Evolutionary conservation across 140 eudicot species (phyloP).

Genomic region (Artemisia princeps): DNA sequence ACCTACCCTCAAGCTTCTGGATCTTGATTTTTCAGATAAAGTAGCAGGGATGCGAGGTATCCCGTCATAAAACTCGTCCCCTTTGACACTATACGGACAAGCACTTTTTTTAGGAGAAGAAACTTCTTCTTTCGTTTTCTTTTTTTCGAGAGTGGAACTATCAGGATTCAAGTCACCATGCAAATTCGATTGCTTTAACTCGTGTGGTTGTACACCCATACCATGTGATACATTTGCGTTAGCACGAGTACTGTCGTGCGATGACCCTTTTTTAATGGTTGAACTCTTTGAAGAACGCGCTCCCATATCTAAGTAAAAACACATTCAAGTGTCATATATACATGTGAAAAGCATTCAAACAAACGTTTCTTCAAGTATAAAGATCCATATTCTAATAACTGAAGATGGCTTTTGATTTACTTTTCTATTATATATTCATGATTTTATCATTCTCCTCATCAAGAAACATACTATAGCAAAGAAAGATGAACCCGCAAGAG

Average conservation of each 20-base stretch:
- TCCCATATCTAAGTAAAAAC: constrained; percentile 32
- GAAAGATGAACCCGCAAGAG: too few relatives aligned
- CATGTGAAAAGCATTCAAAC: neutral
- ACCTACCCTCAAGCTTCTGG: constrained; percentile 40
- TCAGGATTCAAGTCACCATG: constrained; percentile 17
- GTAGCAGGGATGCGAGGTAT: constrained; percentile 49
- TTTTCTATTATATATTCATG: too few relatives aligned
- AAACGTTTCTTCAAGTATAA: constrained; percentile 2
- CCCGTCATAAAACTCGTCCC: constrained; percentile 65
- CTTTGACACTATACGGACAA: constrained; percentile 25
- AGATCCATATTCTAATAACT: neutral
- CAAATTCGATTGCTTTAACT: constrained; percentile 26
- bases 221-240: constrained; percentile 22
- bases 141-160: constrained; percentile 13
- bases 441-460: too few relatives aligned
- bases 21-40: constrained; percentile 37
- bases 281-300: constrained; percentile 35
- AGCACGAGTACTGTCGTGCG: constrained; percentile 20
- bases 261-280: constrained; percentile 16
- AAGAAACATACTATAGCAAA: too few relatives aligned
- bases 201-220: constrained; percentile 17
- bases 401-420: too few relatives aligned
- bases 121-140: constrained; percentile 27
- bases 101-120: constrained; percentile 18
- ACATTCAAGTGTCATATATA: constrained; percentile 7